Evolutionary conservation across 179 eudicot genomes (phyloP).

Genomic region (Monotropa hypopitys): DNA sequence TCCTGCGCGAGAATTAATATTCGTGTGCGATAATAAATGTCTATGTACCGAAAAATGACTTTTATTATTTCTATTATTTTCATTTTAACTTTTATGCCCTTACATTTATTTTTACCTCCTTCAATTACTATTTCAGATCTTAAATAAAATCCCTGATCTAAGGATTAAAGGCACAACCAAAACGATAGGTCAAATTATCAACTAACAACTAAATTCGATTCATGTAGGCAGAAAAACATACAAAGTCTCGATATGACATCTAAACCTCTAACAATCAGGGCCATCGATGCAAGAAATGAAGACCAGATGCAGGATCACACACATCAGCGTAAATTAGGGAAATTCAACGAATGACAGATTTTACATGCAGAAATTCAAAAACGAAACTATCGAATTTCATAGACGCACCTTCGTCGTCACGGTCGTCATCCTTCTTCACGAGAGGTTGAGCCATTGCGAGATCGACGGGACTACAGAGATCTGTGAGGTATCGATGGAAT

Average conservation of each 20-base stretch:
- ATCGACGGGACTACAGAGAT: conserved; percentile 3
- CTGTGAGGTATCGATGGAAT: not conserved
- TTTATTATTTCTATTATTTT: too few relatives aligned
- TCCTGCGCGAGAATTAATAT: too few relatives aligned
- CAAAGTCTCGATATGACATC: not conserved
- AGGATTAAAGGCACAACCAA: not conserved
- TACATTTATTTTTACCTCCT: too few relatives aligned
- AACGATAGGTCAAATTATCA: not conserved
- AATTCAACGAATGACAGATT: not conserved
- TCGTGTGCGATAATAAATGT: too few relatives aligned
- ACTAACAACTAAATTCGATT: conserved; percentile 3
- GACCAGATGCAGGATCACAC: not conserved
- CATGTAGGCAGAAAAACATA: not conserved
- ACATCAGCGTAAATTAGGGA: not conserved
- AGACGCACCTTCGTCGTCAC: conserved; percentile 20
- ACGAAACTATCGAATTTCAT: not conserved
- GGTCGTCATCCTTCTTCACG: conserved; percentile 24
- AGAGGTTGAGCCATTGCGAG: conserved; percentile 24
- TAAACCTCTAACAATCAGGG: not conserved
- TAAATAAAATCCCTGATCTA: not conserved
- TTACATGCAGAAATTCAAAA: not conserved
- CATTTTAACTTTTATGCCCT: too few relatives aligned
- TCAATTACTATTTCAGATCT: not conserved
- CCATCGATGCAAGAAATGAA: not conserved
- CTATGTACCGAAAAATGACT: too few relatives aligned